A percentile compares a stretch with the other conserved stretches of the same genome.
These are phyloP conservation scores for Fraxinus xanthoxyloides DNA, from an alignment of 305 asterid species.

Conservation along the genomic window DNA sequence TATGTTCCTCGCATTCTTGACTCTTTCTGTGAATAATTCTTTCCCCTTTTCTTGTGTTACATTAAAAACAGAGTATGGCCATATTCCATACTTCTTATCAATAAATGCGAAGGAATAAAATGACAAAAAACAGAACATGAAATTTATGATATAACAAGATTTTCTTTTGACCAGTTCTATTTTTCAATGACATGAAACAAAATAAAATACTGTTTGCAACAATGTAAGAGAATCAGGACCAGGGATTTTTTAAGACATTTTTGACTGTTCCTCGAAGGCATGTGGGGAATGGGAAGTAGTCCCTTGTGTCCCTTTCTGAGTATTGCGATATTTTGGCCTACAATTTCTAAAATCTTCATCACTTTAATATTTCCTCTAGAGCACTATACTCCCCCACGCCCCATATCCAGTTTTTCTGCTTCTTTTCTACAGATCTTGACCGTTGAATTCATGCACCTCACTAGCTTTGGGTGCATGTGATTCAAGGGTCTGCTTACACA, in stretches of 20 bases:
- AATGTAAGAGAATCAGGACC: background rate
- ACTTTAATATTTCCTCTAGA: background rate
- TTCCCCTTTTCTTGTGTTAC: background rate
- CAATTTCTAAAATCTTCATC: background rate
- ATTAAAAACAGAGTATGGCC: background rate
- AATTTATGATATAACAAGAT: background rate
- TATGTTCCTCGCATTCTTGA: background rate
- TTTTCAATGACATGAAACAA: background rate
- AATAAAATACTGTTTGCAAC: background rate
- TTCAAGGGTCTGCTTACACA: background rate
- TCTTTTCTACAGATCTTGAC: background rate
- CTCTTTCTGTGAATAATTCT: background rate
- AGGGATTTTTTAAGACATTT: background rate
- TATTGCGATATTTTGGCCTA: background rate
- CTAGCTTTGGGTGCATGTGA: constrained; percentile 14
- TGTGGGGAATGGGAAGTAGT: constrained; percentile 12
- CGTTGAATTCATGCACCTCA: constrained; percentile 13
- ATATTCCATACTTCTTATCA: background rate
- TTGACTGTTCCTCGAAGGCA: background rate
- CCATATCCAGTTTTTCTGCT: background rate
- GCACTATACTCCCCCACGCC: background rate
- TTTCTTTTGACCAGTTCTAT: background rate
- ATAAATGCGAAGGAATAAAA: constrained; percentile 2
- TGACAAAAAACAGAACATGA: constrained; percentile 3
- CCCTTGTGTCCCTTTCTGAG: background rate